phyloP scores from a whole-genome alignment of 371 early-diverging fungal genomes.

The Capillidium heterosporum region DNA sequence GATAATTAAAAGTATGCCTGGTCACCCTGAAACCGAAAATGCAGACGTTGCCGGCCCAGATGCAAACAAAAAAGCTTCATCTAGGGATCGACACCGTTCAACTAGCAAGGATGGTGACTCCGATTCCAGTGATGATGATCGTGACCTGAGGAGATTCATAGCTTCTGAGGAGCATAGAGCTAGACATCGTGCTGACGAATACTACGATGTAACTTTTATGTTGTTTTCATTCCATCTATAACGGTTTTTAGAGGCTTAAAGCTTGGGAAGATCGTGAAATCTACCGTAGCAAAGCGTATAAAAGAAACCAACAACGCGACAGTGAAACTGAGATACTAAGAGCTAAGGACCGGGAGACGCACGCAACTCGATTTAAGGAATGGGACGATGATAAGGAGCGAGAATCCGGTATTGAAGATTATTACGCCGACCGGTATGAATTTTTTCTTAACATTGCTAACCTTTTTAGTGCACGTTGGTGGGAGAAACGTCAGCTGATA shows the following conservation, averaged over 20 bases:
- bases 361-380: slow-evolving; percentile 29
- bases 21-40: too few species aligned
- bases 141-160: neutral
- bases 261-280: slow-evolving; percentile 42
- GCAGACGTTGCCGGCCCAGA: too few species aligned
- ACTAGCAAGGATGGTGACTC: neutral
- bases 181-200: neutral
- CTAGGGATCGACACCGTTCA: neutral
- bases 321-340: slow-evolving; percentile 24
- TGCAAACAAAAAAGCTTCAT: neutral
- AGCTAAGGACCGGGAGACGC: slow-evolving; percentile 22
- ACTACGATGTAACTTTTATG: neutral
- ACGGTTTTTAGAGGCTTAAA: slow-evolving; percentile 25
- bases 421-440: slow-evolving; percentile 42
- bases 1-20: too few species aligned
- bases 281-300: slow-evolving; percentile 26
- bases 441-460: neutral
- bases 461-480: slow-evolving; percentile 39
- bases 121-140: neutral
- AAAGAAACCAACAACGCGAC: slow-evolving; percentile 26
- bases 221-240: neutral
- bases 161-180: slow-evolving; percentile 9
- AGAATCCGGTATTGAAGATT: slow-evolving; percentile 37
- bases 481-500: slow-evolving; percentile 31
- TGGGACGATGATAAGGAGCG: slow-evolving; percentile 60